These are phyloP conservation scores for Amanita exitialis DNA, from an alignment of 768 basidiomycete species.

Conservation along the genomic window DNA sequence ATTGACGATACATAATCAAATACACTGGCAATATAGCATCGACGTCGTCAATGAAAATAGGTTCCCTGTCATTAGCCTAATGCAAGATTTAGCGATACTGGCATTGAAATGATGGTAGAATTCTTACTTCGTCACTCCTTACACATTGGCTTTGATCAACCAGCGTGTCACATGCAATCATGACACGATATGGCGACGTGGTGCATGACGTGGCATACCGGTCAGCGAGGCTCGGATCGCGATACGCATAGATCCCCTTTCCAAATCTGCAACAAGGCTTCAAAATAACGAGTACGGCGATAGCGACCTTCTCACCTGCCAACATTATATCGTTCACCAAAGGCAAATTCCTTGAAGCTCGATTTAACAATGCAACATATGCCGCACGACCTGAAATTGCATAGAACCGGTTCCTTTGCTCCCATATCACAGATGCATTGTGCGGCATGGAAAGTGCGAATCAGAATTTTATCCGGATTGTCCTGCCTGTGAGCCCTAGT, in stretches of 20 bases:
- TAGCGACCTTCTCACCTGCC: constrained; percentile 35
- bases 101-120: not conserved
- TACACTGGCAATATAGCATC: constrained; percentile 52
- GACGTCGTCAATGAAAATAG: constrained; percentile 40
- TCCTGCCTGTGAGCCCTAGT: constrained; percentile 18
- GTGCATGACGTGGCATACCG: constrained; percentile 55
- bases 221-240: constrained; percentile 49
- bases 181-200: constrained; percentile 56
- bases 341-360: constrained; percentile 46
- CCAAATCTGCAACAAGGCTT: constrained; percentile 33
- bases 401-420: constrained; percentile 36
- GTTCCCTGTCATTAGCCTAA: constrained; percentile 37
- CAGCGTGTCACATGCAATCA: constrained; percentile 48
- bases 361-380: constrained; percentile 53
- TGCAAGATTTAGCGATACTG: not conserved
- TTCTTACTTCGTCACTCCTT: constrained; percentile 18
- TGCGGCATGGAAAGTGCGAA: constrained; percentile 52
- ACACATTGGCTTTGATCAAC: constrained; percentile 26
- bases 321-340: constrained; percentile 38
- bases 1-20: constrained; percentile 47
- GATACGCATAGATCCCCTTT: constrained; percentile 53
- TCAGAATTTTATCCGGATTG: constrained; percentile 29
- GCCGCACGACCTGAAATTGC: constrained; percentile 54
- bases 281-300: not conserved
- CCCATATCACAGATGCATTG: constrained; percentile 66